Conservation (phyloP, 176 grass and related monocot species). For the Rhipidocladum racemiflorum region DNA sequence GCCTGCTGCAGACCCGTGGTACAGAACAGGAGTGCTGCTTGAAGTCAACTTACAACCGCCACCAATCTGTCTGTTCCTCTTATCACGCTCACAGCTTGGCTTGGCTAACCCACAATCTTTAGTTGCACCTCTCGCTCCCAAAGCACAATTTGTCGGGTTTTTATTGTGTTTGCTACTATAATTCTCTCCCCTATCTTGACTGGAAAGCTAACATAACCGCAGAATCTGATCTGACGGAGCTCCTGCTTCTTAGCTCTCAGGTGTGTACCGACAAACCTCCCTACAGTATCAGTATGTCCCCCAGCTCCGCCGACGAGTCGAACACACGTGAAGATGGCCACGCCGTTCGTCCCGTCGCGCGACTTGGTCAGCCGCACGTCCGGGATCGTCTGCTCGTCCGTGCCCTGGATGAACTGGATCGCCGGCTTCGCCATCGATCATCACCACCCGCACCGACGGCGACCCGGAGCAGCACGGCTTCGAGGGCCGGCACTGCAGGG, state of each 20-base stretch:
- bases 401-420: slow-evolving; percentile 97
- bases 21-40: not conserved
- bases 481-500: slow-evolving; percentile 38
- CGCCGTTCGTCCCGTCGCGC: slow-evolving; percentile 73
- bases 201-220: not conserved
- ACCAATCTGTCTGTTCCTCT: not conserved
- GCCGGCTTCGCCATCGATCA: slow-evolving; percentile 55
- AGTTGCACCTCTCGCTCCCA: not conserved
- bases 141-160: not conserved
- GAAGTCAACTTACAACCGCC: slow-evolving; percentile 17
- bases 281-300: slow-evolving; percentile 64
- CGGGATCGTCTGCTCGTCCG: slow-evolving; percentile 88
- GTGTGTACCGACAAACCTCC: not conserved
- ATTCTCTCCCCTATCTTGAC: not conserved
- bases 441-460: slow-evolving; percentile 31
- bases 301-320: slow-evolving; percentile 81
- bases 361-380: slow-evolving; percentile 91
- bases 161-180: not conserved
- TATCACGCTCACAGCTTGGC: not conserved
- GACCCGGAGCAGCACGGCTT: not conserved
- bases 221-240: not conserved
- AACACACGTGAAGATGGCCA: slow-evolving; percentile 80
- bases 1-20: slow-evolving; percentile 15
- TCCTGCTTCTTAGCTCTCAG: not conserved
- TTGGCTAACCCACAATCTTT: not conserved